Evolutionary conservation across 2,329 filamentous ascomycete species (phyloP), one percentile per base, ranked within the genome.

Genomic region (Paracamarosporium sp.): DNA sequence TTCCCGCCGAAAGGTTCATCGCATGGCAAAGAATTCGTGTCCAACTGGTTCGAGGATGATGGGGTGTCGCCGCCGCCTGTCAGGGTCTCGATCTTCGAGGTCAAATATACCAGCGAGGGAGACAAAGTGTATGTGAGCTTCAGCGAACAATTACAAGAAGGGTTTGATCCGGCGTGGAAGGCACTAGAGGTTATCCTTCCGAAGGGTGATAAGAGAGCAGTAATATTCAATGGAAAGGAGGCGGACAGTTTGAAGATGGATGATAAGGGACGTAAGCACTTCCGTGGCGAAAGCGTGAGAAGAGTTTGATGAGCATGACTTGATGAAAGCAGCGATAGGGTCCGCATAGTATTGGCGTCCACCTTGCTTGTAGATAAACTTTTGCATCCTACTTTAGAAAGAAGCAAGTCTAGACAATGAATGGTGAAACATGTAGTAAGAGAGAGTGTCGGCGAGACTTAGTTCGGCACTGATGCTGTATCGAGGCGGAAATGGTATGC

Each of bases 21-120:
- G 0, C 63, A 70, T 11, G 73, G 68, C 1, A 71, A 72, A 0
- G 70, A 67, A 13, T 76, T 70, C 7, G 82, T 77, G 57, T 71
- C 61, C 24, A 79, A 73, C 0, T 87, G 85, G 84, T 80, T 80
- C 46, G 85, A 87, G 66, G 85, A 87, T 59, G 84, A 87, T 69
- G 85, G 84, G 0, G 79, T 86, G 27, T 81, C 83, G 8, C 76
- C 79, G 38, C 65, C 72, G 17, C 68, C 70, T 5, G 72, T 64
- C 1, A 65, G 60, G 35, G 68, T 75, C 12, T 74, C 71, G 0
- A 50, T 55, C 0, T 76, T 76, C 36, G 59, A 55, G 8, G 15
- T 74, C 28, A 61, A 48, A 15, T 74, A 73, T 33, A 51, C 36
- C 27, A 62, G 79, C 1, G 81, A 79, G 0, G 74, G 78, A 3